These are phyloP conservation scores for Botrytis tulipae DNA, from an alignment of 2,329 filamentous ascomycete genomes.

Conservation along the genomic window DNA sequence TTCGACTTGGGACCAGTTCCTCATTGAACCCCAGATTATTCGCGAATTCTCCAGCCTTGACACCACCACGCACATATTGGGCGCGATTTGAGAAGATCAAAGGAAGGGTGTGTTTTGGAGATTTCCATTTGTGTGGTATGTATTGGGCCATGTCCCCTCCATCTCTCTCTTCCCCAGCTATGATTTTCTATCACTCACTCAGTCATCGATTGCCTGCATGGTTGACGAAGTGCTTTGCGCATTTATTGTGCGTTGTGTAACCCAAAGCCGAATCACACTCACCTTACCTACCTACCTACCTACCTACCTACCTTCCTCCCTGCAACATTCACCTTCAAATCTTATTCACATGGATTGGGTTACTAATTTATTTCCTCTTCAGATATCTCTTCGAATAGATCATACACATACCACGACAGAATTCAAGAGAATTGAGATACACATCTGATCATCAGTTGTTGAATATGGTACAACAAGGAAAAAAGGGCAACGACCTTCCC, in stretches of 20 bases:
- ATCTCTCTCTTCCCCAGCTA: not conserved
- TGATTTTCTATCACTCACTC: not conserved
- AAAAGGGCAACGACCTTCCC: constrained; percentile 38
- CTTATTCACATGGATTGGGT: not conserved
- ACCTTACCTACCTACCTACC: not conserved
- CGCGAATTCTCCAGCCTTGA: constrained; percentile 25
- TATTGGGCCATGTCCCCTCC: not conserved
- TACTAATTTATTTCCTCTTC: not conserved
- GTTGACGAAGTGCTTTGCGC: constrained; percentile 6
- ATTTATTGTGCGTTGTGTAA: constrained; percentile 17
- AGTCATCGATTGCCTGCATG: constrained; percentile 7
- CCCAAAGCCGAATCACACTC: not conserved
- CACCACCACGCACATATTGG: constrained; percentile 21
- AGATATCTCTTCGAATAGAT: constrained; percentile 20
- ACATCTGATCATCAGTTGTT: constrained; percentile 7
- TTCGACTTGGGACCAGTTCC: constrained; percentile 27
- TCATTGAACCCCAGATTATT: constrained; percentile 29
- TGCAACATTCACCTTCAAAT: not conserved
- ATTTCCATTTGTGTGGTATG: constrained; percentile 27
- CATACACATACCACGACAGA: not conserved
- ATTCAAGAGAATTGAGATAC: constrained; percentile 9
- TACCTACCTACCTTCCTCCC: not conserved
- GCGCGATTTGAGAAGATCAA: constrained; percentile 27
- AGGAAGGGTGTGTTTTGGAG: constrained; percentile 23
- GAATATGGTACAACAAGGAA: constrained; percentile 61